phyloP scores from a whole-genome alignment of 495 filamentous ascomycete genomes.

The Penicillium psychrofluorescens region DNA sequence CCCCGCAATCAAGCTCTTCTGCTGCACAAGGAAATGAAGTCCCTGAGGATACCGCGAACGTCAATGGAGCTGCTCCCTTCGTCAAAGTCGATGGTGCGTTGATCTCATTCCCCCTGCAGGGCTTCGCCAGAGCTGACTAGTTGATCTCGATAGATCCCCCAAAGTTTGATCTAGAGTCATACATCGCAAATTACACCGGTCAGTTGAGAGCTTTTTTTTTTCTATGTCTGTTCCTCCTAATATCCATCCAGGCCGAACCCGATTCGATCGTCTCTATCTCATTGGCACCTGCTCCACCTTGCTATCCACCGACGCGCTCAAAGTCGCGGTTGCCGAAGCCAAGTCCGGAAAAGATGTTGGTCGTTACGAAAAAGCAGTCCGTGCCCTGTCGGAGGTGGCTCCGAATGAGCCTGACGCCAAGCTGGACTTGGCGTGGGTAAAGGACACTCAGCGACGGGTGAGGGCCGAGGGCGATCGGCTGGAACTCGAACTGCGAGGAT shows the following conservation, averaged over 20 bases:
- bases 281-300: constrained; percentile 73
- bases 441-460: constrained; percentile 52
- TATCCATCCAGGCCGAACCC: constrained; percentile 52
- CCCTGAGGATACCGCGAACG: constrained; percentile 1
- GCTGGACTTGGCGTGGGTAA: constrained; percentile 65
- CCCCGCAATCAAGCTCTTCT: constrained; percentile 8
- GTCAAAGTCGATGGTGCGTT: constrained; percentile 28
- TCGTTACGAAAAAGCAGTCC: constrained; percentile 63
- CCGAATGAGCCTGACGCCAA: constrained; percentile 61
- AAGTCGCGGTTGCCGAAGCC: constrained; percentile 66
- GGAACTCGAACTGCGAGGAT: constrained; percentile 77
- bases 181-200: constrained; percentile 89
- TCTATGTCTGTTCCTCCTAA: background rate
- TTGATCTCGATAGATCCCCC: constrained; percentile 54
- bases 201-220: constrained; percentile 2
- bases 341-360: constrained; percentile 68
- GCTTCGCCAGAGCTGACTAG: constrained; percentile 1
- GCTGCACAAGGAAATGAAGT: constrained; percentile 1
- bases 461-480: constrained; percentile 62
- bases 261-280: constrained; percentile 70
- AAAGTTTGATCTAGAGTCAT: constrained; percentile 88
- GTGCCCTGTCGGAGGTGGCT: constrained; percentile 51
- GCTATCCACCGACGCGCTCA: constrained; percentile 74
- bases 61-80: constrained; percentile 5
- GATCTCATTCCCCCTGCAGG: background rate